Evolutionary conservation across 140 eudicot genomes (phyloP).

Genomic region (Senecio squalidus): DNA sequence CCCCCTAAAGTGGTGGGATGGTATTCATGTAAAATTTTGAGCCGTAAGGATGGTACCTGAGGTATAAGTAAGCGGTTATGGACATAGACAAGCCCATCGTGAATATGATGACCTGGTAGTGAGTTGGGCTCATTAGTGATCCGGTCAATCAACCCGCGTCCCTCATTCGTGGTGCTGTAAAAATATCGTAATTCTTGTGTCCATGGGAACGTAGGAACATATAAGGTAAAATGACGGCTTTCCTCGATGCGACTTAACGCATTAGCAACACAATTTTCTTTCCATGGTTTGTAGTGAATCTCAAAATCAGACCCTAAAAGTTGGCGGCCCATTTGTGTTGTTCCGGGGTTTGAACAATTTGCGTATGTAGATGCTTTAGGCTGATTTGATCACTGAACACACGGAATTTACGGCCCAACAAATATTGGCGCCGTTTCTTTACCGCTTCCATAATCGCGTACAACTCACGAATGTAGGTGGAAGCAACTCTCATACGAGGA

Average conservation of each 20-base stretch:
- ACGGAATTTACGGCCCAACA: background rate
- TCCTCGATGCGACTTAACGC: background rate
- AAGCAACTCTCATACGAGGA: background rate
- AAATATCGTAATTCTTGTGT: background rate
- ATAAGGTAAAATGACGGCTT: background rate
- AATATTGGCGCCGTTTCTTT: background rate
- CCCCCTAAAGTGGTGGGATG: background rate
- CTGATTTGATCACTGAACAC: background rate
- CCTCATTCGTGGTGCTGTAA: background rate
- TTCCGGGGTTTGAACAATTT: background rate
- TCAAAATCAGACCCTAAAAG: background rate
- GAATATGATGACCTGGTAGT: background rate
- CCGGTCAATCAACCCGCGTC: background rate
- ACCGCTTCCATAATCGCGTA: background rate
- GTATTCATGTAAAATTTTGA: background rate
- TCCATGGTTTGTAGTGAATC: background rate
- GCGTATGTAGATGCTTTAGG: background rate
- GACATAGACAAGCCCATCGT: background rate
- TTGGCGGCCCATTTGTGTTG: background rate
- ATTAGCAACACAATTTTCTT: background rate
- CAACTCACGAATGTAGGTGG: background rate
- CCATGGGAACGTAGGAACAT: background rate
- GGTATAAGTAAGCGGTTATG: background rate
- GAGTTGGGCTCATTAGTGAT: background rate
- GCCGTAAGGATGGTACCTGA: background rate